phyloP scores from a whole-genome alignment of 129 eudicot species.

The Calendula officinalis region DNA sequence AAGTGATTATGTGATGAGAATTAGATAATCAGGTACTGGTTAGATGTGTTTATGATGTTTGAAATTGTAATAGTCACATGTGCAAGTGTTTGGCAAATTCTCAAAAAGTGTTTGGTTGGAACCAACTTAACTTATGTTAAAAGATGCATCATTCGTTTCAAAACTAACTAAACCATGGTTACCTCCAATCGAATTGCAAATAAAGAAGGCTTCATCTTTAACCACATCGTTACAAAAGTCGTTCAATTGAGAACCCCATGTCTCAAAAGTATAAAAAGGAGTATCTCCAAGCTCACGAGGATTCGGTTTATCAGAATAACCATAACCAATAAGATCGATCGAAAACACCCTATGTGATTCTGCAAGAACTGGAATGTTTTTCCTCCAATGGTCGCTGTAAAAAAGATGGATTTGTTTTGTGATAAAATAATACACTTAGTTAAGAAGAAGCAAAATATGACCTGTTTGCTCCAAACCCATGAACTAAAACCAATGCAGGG shows the following conservation, averaged over 20 bases:
- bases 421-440: conserved; percentile 32
- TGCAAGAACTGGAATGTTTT: conserved; percentile 79
- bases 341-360: conserved; percentile 73
- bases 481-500: conserved; percentile 80
- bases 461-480: conserved; percentile 99
- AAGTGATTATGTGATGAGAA: too few species aligned
- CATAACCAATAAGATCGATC: conserved; percentile 94
- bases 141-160: background rate
- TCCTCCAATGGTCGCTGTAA: conserved; percentile 95
- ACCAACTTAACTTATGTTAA: background rate
- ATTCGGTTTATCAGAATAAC: conserved; percentile 97
- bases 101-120: background rate
- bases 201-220: conserved; percentile 76
- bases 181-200: conserved; percentile 99
- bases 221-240: conserved; percentile 75
- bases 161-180: background rate
- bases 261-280: conserved; percentile 79
- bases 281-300: conserved; percentile 68
- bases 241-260: conserved; percentile 92
- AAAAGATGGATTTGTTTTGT: conserved; percentile 14
- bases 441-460: conserved; percentile 59
- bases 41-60: background rate
- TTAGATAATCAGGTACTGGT: background rate
- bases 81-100: background rate
- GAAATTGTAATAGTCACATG: background rate